Evolutionary conservation across 1,284 basidiomycete species (phyloP).

Genomic region (Cryptococcus neoformans): DNA sequence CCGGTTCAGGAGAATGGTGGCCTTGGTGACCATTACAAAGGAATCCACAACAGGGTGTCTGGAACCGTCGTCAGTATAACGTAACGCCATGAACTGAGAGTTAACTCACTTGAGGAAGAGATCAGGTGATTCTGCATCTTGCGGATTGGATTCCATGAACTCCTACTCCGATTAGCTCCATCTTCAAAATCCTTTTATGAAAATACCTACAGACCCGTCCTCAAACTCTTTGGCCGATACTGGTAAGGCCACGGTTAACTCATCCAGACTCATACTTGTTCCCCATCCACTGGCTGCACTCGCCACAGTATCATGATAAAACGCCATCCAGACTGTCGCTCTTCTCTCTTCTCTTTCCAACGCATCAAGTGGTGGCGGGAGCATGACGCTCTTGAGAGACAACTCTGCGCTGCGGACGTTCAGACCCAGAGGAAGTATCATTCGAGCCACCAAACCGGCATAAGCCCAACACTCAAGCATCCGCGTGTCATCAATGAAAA

Average conservation of each 20-base stretch:
- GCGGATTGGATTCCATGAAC: constrained; percentile 42
- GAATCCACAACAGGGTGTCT: constrained; percentile 45
- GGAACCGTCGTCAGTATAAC: not conserved
- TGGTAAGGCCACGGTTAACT: constrained; percentile 42
- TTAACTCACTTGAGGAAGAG: constrained; percentile 35
- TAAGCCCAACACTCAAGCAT: constrained; percentile 50
- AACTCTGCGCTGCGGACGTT: constrained; percentile 43
- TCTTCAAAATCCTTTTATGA: too few species aligned
- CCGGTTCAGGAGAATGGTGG: constrained; percentile 32
- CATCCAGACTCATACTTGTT: constrained; percentile 43
- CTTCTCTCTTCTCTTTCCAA: constrained; percentile 48
- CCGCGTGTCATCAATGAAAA: constrained; percentile 47
- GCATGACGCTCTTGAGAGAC: constrained; percentile 43
- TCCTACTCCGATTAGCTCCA: constrained; percentile 1
- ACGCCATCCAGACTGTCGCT: constrained; percentile 44
- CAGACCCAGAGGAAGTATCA: constrained; percentile 46
- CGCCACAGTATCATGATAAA: constrained; percentile 40
- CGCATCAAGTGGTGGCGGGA: constrained; percentile 41
- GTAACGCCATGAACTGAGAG: not conserved
- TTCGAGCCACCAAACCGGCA: constrained; percentile 40
- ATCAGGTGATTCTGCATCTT: constrained; percentile 45
- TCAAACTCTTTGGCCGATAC: constrained; percentile 38
- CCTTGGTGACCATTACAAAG: constrained; percentile 40
- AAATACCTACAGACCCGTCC: too few species aligned
- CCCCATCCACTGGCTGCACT: constrained; percentile 38